These are phyloP conservation scores for Ramaria sp. DNA, from an alignment of 768 basidiomycete genomes.

Conservation along the genomic window DNA sequence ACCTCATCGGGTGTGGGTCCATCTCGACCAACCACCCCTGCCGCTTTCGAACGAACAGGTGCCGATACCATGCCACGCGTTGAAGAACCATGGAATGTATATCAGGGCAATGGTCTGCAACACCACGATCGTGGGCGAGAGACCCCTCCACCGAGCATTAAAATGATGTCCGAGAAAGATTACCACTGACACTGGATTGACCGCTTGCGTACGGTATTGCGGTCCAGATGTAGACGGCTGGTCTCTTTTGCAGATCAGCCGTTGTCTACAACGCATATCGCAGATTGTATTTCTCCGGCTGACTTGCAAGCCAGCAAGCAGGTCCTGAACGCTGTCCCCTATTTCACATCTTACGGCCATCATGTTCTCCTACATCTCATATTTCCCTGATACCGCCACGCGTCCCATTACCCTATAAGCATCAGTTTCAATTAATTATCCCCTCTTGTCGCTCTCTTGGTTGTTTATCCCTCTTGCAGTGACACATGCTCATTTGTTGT, in stretches of 20 bases:
- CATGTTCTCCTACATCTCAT: not conserved
- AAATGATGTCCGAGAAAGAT: slow-evolving; percentile 9
- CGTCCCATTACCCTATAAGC: not conserved
- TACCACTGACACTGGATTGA: slow-evolving; percentile 6
- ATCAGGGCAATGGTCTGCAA: not conserved
- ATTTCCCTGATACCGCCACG: not conserved
- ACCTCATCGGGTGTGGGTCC: slow-evolving; percentile 60
- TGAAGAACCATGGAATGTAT: slow-evolving; percentile 5
- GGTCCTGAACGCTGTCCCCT: not conserved
- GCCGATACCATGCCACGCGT: slow-evolving; percentile 9
- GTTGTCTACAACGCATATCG: not conserved
- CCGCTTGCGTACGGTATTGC: not conserved
- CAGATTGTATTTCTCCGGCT: not conserved
- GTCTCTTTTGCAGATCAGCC: not conserved
- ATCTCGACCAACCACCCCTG: slow-evolving; percentile 66
- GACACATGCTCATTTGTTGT: not conserved
- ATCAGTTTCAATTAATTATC: not conserved
- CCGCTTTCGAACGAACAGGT: slow-evolving; percentile 8
- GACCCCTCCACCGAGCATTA: slow-evolving; percentile 1
- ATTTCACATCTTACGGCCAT: not conserved
- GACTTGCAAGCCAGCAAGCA: not conserved
- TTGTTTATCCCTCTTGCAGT: not conserved
- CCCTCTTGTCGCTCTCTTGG: not conserved
- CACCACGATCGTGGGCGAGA: not conserved
- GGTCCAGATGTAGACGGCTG: not conserved